Base-by-base conservation (phyloP, 2,329 filamentous ascomycete genomes). In the Hypoxylon rubiginosum region DNA sequence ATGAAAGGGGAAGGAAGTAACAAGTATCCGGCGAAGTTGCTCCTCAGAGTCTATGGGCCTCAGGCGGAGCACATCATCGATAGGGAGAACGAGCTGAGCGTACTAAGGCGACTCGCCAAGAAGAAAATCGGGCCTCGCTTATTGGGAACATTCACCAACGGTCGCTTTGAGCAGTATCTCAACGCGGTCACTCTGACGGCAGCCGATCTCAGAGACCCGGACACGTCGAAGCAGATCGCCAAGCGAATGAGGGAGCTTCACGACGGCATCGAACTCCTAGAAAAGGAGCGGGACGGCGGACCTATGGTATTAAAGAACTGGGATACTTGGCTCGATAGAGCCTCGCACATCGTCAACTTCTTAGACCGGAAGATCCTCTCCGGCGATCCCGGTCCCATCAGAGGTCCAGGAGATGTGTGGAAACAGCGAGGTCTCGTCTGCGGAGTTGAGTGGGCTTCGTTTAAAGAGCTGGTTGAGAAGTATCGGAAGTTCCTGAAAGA, bases 181-280 rank as follows among this genome's bases (percentile, higher is more conserved):
- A 89, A 97, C 75, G 94, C 96, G 0, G 88, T 88, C 39, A 90
- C 96, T 0, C 85, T 99, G 45, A 95, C 90, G 0, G 85, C 91
- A 0, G 83, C 87, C 26, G 92, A 97, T 70, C 81, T 99, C 49
- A 90, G 93, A 39, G 88, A 92, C 32, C 88, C 92, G 0, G 92
- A 93, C 53, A 97, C 93, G 0, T 97, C 92, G 34, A 92, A 88
- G 74, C 92, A 97, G 76, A 99, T 99, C 75, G 95, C 96, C 11
- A 98, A 98, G 83, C 92, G 96, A 54, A 97, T 99, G 93, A 88
- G 94, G 68, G 96, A 99, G 79, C 85, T 99, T 36, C 96, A 99
- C 74, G 92, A 97, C 56, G 96, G 96, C 0, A 91, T 99, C 67
- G 94, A 97, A 28, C 83, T 99, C 19, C 85, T 97, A 0, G 87